Percentiles rank a stretch among this genome's conserved stretches.
phyloP scores from a whole-genome alignment of 2,329 filamentous ascomycete genomes.

The Thermothelomyces thermophilus region DNA sequence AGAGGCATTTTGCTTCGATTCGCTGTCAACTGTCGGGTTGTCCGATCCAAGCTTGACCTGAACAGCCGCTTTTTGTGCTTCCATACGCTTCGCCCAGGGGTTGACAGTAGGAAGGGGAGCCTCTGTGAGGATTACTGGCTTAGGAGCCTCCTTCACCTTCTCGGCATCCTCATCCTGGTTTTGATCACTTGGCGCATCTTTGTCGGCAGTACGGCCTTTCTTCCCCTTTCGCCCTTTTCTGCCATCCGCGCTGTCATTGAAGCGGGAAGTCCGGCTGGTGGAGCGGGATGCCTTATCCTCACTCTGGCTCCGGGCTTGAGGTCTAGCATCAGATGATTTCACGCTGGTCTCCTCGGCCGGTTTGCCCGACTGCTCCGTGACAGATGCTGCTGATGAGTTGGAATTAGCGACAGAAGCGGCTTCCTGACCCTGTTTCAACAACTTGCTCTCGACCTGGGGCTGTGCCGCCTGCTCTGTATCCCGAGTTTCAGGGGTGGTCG shows the following conservation, averaged over 20 bases:
- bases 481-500: constrained; percentile 31
- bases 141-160: constrained; percentile 50
- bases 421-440: constrained; percentile 28
- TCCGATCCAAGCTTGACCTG: constrained; percentile 38
- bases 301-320: constrained; percentile 7
- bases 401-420: constrained; percentile 25
- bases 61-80: constrained; percentile 49
- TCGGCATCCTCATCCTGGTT: constrained; percentile 44
- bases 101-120: constrained; percentile 81
- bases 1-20: constrained; percentile 37
- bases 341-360: constrained; percentile 15
- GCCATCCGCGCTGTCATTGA: constrained; percentile 60
- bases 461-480: constrained; percentile 25
- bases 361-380: constrained; percentile 27
- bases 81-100: constrained; percentile 74
- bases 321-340: constrained; percentile 16
- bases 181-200: constrained; percentile 47
- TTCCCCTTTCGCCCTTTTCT: constrained; percentile 59
- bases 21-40: constrained; percentile 27
- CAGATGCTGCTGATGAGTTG: constrained; percentile 31
- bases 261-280: constrained; percentile 57
- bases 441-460: constrained; percentile 21
- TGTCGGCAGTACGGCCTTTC: constrained; percentile 48
- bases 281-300: constrained; percentile 41
- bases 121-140: constrained; percentile 61